phyloP scores from a whole-genome alignment of 768 basidiomycete species.

The Kockovaella imperatae region DNA sequence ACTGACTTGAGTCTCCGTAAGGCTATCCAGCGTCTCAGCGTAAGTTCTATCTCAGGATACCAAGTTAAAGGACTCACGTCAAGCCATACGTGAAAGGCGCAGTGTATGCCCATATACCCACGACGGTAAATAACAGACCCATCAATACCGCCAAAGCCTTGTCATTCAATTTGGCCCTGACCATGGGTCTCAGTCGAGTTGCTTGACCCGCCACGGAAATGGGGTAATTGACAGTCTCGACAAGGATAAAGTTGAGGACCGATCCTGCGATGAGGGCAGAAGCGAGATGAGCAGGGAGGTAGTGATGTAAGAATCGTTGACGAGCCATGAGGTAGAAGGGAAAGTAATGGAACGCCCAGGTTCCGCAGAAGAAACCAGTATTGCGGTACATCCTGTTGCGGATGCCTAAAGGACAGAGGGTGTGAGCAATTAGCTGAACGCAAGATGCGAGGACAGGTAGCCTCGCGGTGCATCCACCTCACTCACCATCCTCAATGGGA shows the following conservation, averaged over 20 bases:
- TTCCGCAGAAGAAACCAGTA: constrained; percentile 84
- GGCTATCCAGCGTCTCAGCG: constrained; percentile 48
- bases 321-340: constrained; percentile 98
- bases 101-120: constrained; percentile 53
- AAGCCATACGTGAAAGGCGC: constrained; percentile 90
- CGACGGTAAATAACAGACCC: constrained; percentile 58
- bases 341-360: constrained; percentile 92
- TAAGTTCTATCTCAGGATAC: constrained; percentile 5
- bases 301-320: constrained; percentile 95
- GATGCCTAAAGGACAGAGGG: constrained; percentile 53
- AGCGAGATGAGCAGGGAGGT: constrained; percentile 90
- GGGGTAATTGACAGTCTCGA: constrained; percentile 86
- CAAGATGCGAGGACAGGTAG: not conserved
- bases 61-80: constrained; percentile 61
- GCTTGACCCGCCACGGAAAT: constrained; percentile 61
- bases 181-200: constrained; percentile 52
- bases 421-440: not conserved
- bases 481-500: constrained; percentile 80
- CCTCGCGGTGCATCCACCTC: not conserved
- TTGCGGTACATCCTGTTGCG: constrained; percentile 94
- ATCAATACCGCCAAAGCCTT: constrained; percentile 54
- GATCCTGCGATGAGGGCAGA: constrained; percentile 87
- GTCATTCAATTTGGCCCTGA: constrained; percentile 60
- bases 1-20: constrained; percentile 80
- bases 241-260: constrained; percentile 79